phyloP scores from a whole-genome alignment of 2,329 filamentous ascomycete species.

The Acephala macrosclerotiorum region DNA sequence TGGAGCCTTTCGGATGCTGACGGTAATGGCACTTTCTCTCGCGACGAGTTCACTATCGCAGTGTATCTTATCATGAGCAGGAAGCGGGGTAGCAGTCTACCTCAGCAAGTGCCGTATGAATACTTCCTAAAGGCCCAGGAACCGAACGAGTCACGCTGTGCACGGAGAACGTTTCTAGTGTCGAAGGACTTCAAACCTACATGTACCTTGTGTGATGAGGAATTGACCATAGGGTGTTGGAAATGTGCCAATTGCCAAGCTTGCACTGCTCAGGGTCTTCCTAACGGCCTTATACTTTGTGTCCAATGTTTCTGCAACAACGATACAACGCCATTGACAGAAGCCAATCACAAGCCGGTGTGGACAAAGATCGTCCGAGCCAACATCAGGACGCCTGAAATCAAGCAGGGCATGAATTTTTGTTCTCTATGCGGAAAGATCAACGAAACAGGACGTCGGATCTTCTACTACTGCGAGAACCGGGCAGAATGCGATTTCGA shows the following conservation, averaged over 20 bases:
- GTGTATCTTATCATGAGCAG: slow-evolving; percentile 4
- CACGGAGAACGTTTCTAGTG: not conserved
- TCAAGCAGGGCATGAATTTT: not conserved
- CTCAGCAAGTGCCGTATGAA: not conserved
- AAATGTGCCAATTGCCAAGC: not conserved
- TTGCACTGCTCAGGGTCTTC: not conserved
- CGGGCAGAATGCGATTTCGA: not conserved
- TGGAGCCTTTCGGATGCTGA: slow-evolving; percentile 9
- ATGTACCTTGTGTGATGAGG: not conserved
- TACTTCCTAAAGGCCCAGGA: not conserved
- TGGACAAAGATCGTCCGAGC: not conserved
- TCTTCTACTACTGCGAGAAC: not conserved
- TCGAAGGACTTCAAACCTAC: not conserved
- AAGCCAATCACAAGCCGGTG: not conserved
- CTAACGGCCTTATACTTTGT: not conserved
- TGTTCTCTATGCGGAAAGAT: not conserved
- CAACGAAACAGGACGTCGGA: not conserved
- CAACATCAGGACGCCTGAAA: not conserved
- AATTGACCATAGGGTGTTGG: not conserved
- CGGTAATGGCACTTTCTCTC: slow-evolving; percentile 6
- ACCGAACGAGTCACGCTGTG: not conserved
- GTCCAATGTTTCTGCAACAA: not conserved
- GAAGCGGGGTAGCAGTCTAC: not conserved
- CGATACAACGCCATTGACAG: not conserved
- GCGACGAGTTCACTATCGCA: slow-evolving; percentile 12